Conservation (phyloP, 164 flowering plant species). For the Umbilicus rupestris region DNA sequence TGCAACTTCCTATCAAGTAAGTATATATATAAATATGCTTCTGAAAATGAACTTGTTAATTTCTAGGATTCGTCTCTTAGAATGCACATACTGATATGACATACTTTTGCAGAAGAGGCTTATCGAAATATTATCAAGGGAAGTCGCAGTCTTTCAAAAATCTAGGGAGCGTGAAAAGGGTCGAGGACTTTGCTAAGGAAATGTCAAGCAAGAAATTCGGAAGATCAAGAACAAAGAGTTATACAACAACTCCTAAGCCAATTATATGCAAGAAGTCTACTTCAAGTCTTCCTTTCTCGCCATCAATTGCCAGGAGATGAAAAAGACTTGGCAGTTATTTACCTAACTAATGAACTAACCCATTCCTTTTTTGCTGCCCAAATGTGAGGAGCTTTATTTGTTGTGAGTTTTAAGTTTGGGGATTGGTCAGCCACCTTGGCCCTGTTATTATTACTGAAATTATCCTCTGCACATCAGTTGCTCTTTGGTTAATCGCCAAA, state of each 20-base stretch:
- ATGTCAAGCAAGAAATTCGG: constrained; percentile 12
- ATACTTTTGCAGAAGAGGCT: constrained; percentile 33
- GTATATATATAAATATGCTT: constrained; percentile 9
- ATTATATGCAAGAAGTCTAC: constrained; percentile 32
- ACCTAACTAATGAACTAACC: too few relatives aligned
- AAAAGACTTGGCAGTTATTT: background rate
- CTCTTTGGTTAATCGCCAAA: too few relatives aligned
- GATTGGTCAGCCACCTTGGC: too few relatives aligned
- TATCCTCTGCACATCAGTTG: too few relatives aligned
- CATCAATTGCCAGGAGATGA: background rate
- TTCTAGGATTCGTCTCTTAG: too few relatives aligned
- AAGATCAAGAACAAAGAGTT: constrained; percentile 18
- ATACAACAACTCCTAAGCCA: constrained; percentile 23
- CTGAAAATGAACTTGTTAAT: background rate
- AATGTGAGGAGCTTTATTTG: too few relatives aligned
- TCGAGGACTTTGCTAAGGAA: constrained; percentile 40
- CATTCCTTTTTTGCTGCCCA: too few relatives aligned
- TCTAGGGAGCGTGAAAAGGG: constrained; percentile 30
- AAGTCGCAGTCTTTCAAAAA: constrained; percentile 39
- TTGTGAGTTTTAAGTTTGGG: too few relatives aligned
- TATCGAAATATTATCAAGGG: constrained; percentile 40
- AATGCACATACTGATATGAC: background rate
- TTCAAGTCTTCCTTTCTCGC: background rate
- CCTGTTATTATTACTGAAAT: too few relatives aligned
- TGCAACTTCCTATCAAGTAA: constrained; percentile 79